Evolutionary conservation across 106 monocot species (phyloP).

Genomic region (Dioscorea zingiberensis): DNA sequence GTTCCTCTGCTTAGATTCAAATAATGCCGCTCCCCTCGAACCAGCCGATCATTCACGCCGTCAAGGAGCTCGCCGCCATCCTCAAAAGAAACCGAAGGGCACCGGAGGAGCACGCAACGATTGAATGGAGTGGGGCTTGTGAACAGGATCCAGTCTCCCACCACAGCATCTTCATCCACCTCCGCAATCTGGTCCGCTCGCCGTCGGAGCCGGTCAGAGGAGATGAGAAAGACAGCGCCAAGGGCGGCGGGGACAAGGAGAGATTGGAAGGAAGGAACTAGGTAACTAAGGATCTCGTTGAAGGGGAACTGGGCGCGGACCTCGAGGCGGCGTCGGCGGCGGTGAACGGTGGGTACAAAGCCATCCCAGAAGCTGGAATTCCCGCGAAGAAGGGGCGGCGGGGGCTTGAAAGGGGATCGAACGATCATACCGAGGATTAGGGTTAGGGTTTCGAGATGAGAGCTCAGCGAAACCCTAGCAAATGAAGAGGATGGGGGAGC

Average conservation of each 20-base stretch:
- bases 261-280: slow-evolving; percentile 18
- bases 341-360: background rate
- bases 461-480: background rate
- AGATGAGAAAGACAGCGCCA: slow-evolving; percentile 24
- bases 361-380: background rate
- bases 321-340: background rate
- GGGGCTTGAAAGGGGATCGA: background rate
- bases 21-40: slow-evolving; percentile 46
- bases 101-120: slow-evolving; percentile 72
- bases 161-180: background rate
- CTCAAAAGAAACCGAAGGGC: slow-evolving; percentile 67
- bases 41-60: slow-evolving; percentile 32
- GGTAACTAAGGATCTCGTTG: slow-evolving; percentile 13
- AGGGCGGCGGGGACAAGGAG: slow-evolving; percentile 33
- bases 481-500: background rate
- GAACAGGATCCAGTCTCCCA: slow-evolving; percentile 67
- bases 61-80: slow-evolving; percentile 40
- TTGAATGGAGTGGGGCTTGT: slow-evolving; percentile 88
- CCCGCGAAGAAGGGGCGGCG: background rate
- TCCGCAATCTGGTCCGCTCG: background rate
- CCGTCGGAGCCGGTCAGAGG: background rate
- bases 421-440: background rate
- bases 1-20: slow-evolving; percentile 41
- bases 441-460: background rate
- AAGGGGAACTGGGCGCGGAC: background rate